Conservation (phyloP, 139 green algal genomes). For the Zygnema circumcarinatum region DNA sequence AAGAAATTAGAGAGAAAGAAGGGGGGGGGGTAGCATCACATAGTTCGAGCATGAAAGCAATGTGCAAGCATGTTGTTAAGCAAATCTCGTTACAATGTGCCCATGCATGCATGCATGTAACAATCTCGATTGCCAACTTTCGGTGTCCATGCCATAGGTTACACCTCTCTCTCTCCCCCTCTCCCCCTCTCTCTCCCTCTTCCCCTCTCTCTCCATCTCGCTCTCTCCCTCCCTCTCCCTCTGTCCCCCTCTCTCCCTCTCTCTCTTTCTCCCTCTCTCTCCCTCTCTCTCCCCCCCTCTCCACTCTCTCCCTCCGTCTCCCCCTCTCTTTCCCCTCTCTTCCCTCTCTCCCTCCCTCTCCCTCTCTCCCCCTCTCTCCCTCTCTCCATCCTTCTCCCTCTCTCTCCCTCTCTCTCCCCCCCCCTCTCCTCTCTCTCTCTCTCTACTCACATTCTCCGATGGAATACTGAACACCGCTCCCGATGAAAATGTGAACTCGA, state of each 20-base stretch:
- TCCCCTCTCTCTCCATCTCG: neutral
- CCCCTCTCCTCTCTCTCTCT: neutral
- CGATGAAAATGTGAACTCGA: too few relatives aligned
- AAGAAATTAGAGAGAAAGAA: too few relatives aligned
- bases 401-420: neutral
- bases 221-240: neutral
- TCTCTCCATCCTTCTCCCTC: neutral
- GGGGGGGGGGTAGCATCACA: too few relatives aligned
- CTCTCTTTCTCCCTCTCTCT: neutral
- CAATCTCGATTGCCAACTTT: neutral
- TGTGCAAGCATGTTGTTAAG: neutral
- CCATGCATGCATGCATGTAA: neutral
- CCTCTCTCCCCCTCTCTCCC: neutral
- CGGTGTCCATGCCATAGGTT: neutral
- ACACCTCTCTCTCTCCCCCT: neutral
- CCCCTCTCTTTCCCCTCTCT: neutral
- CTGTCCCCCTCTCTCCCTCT: neutral
- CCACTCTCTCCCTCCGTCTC: neutral
- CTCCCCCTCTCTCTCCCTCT: neutral
- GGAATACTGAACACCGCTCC: too few relatives aligned
- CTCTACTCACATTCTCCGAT: neutral
- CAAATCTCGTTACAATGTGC: too few relatives aligned
- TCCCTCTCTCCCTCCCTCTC: neutral
- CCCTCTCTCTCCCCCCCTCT: neutral
- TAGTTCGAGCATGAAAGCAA: neutral